Evolutionary conservation across 176 grass and related monocot genomes (phyloP).

Genomic region (Alopecurus myosuroides): DNA sequence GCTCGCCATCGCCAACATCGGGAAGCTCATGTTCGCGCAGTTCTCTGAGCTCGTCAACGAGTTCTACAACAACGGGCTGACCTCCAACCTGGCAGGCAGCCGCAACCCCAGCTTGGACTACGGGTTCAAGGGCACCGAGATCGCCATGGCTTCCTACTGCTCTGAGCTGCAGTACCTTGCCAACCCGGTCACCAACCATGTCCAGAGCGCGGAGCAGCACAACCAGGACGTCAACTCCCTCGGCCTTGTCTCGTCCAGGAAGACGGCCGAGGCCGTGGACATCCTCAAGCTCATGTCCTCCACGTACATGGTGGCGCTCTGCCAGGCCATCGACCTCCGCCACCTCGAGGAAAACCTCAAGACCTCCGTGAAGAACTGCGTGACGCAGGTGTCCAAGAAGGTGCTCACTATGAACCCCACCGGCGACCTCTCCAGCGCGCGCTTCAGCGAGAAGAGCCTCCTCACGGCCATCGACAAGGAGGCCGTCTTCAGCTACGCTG

Average conservation of each 20-base stretch:
- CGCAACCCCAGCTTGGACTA: constrained; percentile 93
- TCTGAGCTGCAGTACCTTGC: constrained; percentile 91
- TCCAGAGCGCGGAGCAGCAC: constrained; percentile 97
- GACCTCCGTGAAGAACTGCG: constrained; percentile 54
- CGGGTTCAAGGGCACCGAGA: constrained; percentile 93
- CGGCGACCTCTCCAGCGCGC: constrained; percentile 52
- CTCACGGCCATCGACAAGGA: constrained; percentile 69
- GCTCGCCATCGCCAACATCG: constrained; percentile 83
- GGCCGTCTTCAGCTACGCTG: constrained; percentile 71
- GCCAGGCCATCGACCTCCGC: constrained; percentile 78
- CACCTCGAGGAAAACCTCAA: constrained; percentile 94
- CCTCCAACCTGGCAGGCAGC: constrained; percentile 84
- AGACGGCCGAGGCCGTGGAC: constrained; percentile 84
- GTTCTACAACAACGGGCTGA: constrained; percentile 97
- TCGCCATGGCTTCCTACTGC: constrained; percentile 97
- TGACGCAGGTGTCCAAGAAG: constrained; percentile 64
- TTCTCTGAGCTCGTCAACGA: constrained; percentile 97
- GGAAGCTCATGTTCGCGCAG: constrained; percentile 97
- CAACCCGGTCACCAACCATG: constrained; percentile 94
- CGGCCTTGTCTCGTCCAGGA: constrained; percentile 80
- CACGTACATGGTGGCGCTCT: constrained; percentile 73
- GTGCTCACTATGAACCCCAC: constrained; percentile 58
- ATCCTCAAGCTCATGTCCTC: constrained; percentile 94
- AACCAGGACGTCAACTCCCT: constrained; percentile 98
- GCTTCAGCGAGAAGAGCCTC: constrained; percentile 77